Base-by-base conservation (phyloP, 768 basidiomycete species). In the Trametopsis cervina region DNA sequence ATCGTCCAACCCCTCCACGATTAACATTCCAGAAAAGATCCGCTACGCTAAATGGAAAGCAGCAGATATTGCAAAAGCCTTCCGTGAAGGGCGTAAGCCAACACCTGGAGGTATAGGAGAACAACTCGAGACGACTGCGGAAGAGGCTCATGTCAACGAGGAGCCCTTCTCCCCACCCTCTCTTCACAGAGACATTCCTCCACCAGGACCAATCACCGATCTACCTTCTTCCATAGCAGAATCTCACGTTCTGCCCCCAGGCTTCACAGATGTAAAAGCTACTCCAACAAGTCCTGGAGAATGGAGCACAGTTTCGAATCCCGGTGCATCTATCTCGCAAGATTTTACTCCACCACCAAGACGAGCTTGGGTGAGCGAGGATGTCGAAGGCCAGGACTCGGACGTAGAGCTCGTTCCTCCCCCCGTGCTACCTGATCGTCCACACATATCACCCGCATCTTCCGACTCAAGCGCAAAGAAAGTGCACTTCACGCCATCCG, bases 11-110 rank as follows among this genome's bases (percentile, higher is more conserved):
- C 54, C 51, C 74, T 80, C 44, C 5, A 49, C 49, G 41, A 57
- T 77, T 27, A 71, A 78, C 4, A 79, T 81, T 53, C 83, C 83
- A 56, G 87, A 87, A 53, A 98, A 96, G 66, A 79, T 95, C 27
- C 83, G 80, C 47, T 99, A 98, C 66, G 80, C 93, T 3, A 91
- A 96, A 64, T 99, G 96, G 94, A 97, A 97, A 64, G 95, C 95
- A 29, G 85, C 87, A 11, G 92, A 96, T 53, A 93, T 98, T 17
- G 81, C 89, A 15, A 97, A 89, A 64, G 93, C 95, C 1, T 78
- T 93, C 60, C 82, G 94, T n/a, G 95, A 97, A 64, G 94, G 96
- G 4, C 78, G 88, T 18, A 80, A 75, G 55, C 93, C 95, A 9
- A 68, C 71, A 1, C 78, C 93, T 1, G 95, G 90, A 1, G 86